Base-by-base conservation (phyloP, 2,329 filamentous ascomycete species). In the Fusarium ambrosium region DNA sequence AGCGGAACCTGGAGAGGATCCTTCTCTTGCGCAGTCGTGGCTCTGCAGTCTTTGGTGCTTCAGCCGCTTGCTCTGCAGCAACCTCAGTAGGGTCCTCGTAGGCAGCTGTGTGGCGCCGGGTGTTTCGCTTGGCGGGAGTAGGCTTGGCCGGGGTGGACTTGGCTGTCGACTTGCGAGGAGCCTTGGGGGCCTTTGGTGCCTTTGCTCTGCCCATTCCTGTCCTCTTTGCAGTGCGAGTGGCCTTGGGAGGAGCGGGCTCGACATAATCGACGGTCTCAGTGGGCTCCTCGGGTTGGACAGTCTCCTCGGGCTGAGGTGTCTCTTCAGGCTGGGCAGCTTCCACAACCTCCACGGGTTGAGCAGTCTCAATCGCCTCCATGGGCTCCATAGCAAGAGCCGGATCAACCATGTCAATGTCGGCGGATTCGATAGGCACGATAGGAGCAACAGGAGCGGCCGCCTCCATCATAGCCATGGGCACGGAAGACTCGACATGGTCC, bases 61-160 rank as follows among this genome's bases (percentile, higher is more conserved):
- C 70, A 4, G 45, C 45, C 20, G n/a, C n/a, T n/a, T n/a, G n/a
- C n/a, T 67, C 53, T 7, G 75, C 75, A 6, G 69, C 73, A 18
- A 82, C 81, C 68, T 81, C 79, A 39, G 82, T 82, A 11, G 81
- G 79, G 59, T 83, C 80, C 68, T 81, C 78, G 11, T 76, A 77
- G 29, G 72, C 70, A 13, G 78, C 70, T 60, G 75, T 68, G 48
- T 69, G 77, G 48, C 79, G 77, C 24, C 74, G 77, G n/a, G 76
- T 43, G 55, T 74, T 72, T 62, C 75, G 76, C 62, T 70, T 71
- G 8, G 69, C 65, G 6, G 77, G 69, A 32, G 77, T 73, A 22
- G 74, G 73, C 58, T 79, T 78, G 27, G 76, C 76, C 18, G 80
- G 72, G 6, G 78, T 75, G 29, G 79, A 71, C 64, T 79, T 77